Evolutionary conservation across 2,329 filamentous ascomycete species (phyloP).

Genomic region (Colletotrichum eleusines): DNA sequence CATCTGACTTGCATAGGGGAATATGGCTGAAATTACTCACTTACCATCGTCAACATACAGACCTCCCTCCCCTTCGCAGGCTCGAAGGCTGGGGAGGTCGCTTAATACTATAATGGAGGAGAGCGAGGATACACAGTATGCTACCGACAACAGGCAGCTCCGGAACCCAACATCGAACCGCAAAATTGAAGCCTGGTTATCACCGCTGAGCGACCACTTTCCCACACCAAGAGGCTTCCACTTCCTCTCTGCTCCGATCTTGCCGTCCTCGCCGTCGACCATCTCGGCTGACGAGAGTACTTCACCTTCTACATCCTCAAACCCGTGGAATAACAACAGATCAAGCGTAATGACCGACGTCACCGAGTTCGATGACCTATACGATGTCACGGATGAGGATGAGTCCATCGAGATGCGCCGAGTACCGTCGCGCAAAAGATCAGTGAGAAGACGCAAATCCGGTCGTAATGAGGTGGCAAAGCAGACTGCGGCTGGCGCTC

Average conservation of each 20-base stretch:
- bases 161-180: constrained; percentile 54
- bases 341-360: constrained; percentile 72
- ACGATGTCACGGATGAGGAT: constrained; percentile 87
- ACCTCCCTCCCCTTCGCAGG: constrained; percentile 67
- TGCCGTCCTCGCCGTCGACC: constrained; percentile 71
- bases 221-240: constrained; percentile 77
- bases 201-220: constrained; percentile 73
- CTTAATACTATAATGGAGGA: constrained; percentile 77
- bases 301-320: constrained; percentile 67
- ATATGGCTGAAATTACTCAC: constrained; percentile 61
- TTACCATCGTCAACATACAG: constrained; percentile 58
- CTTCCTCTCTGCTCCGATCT: constrained; percentile 72
- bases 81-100: constrained; percentile 62
- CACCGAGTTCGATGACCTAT: constrained; percentile 87
- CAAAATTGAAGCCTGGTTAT: constrained; percentile 70
- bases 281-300: constrained; percentile 63
- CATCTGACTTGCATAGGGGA: constrained; percentile 50
- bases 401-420: constrained; percentile 48
- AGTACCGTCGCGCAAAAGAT: constrained; percentile 45
- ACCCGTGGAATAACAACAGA: constrained; percentile 71
- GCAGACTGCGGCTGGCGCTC: constrained; percentile 49
- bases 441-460: constrained; percentile 60
- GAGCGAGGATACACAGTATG: constrained; percentile 52
- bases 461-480: constrained; percentile 16
- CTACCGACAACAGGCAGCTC: constrained; percentile 45